These are phyloP conservation scores for Hygrocybe punicea DNA, from an alignment of 768 basidiomycete species.

Conservation along the genomic window DNA sequence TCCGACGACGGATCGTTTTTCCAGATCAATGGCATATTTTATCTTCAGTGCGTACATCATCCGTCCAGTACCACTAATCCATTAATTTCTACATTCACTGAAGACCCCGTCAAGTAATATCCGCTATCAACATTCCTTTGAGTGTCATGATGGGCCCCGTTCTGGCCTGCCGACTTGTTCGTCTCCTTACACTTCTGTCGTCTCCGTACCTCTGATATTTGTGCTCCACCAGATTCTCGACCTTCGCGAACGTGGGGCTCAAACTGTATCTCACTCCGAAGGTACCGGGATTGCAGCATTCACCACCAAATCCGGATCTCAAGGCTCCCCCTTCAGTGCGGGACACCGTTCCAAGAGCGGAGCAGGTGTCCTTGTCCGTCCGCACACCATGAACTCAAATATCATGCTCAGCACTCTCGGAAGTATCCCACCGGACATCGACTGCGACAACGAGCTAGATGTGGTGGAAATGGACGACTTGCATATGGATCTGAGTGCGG, in stretches of 20 bases:
- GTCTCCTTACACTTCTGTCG: constrained; percentile 12
- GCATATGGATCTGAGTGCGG: constrained; percentile 51
- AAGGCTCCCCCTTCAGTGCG: constrained; percentile 54
- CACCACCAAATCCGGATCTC: constrained; percentile 58
- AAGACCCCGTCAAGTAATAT: constrained; percentile 78
- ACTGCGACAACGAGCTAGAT: constrained; percentile 43
- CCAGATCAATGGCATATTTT: constrained; percentile 77
- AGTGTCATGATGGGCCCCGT: constrained; percentile 82
- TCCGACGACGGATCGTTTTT: background rate
- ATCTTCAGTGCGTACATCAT: constrained; percentile 58
- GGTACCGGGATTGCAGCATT: constrained; percentile 67
- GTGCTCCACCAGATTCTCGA: constrained; percentile 61
- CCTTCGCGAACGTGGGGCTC: constrained; percentile 75
- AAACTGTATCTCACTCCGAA: constrained; percentile 72
- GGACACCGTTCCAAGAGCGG: constrained; percentile 43
- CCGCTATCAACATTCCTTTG: constrained; percentile 79
- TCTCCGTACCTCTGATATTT: background rate
- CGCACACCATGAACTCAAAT: constrained; percentile 50
- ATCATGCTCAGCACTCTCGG: constrained; percentile 63
- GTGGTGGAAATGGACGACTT: constrained; percentile 59
- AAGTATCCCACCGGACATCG: constrained; percentile 50
- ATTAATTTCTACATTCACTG: constrained; percentile 6
- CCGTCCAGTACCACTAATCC: constrained; percentile 11
- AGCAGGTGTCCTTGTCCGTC: constrained; percentile 32
- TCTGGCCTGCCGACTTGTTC: constrained; percentile 72